Conservation (phyloP, 169 alveolate species). For the Eimeria brunetti region DNA sequence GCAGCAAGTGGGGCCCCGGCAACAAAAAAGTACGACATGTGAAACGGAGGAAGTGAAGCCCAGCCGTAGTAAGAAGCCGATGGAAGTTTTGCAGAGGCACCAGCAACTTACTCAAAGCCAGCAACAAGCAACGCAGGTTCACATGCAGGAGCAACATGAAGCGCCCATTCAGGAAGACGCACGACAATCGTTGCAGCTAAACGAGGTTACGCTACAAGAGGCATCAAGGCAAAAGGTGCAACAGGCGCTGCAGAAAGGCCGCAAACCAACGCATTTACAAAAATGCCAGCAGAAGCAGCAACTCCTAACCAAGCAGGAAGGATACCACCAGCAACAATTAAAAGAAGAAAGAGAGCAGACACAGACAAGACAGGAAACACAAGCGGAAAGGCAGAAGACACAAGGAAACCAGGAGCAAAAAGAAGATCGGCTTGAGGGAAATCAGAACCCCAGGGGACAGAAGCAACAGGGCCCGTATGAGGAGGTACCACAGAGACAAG, state of each 20-base stretch:
- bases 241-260: constrained; percentile 1
- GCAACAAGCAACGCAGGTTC: not conserved
- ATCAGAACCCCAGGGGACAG: not conserved
- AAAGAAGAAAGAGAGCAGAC: not conserved
- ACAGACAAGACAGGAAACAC: not conserved
- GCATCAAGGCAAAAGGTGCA: constrained; percentile 8
- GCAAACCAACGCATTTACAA: not conserved
- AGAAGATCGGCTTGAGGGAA: not conserved
- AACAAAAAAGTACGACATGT: not conserved
- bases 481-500: not conserved
- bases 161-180: not conserved
- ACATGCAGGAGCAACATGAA: constrained; percentile 3
- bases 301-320: not conserved
- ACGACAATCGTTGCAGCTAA: not conserved
- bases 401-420: not conserved
- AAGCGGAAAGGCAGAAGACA: not conserved
- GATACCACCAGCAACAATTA: not conserved
- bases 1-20: not conserved
- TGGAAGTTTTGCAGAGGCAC: not conserved
- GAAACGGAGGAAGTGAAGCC: not conserved
- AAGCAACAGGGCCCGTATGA: not conserved
- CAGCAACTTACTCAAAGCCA: not conserved
- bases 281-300: constrained; percentile 11
- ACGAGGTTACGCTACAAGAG: not conserved
- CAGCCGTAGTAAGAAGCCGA: not conserved